Conservation (phyloP, 495 filamentous ascomycete species). For the Aspergillus diversus region DNA sequence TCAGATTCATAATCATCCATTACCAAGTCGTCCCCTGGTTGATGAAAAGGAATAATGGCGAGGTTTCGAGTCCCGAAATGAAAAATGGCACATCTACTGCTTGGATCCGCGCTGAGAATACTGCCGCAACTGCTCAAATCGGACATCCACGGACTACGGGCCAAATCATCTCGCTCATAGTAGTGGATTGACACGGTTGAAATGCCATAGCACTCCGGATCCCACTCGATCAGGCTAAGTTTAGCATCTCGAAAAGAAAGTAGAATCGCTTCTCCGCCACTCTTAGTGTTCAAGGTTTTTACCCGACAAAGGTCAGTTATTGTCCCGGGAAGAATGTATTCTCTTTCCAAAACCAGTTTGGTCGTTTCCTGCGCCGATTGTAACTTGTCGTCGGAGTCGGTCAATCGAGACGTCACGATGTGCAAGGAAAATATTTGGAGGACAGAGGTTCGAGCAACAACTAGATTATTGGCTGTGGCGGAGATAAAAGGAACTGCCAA, state of each 20-base stretch:
- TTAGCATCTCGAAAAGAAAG: slow-evolving; percentile 88
- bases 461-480: slow-evolving; percentile 75
- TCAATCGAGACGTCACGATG: slow-evolving; percentile 36
- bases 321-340: slow-evolving; percentile 80
- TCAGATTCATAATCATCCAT: slow-evolving; percentile 89
- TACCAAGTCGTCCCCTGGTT: slow-evolving; percentile 81
- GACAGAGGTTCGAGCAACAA: slow-evolving; percentile 86
- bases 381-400: slow-evolving; percentile 44
- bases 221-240: slow-evolving; percentile 92
- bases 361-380: slow-evolving; percentile 51
- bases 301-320: slow-evolving; percentile 80
- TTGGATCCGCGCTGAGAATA: slow-evolving; percentile 85
- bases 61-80: slow-evolving; percentile 89
- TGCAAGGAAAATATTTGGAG: slow-evolving; percentile 78
- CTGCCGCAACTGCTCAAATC: slow-evolving; percentile 70
- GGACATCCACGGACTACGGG: slow-evolving; percentile 72
- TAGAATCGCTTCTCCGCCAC: slow-evolving; percentile 84
- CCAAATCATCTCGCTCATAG: slow-evolving; percentile 91
- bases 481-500: slow-evolving; percentile 77
- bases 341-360: slow-evolving; percentile 83
- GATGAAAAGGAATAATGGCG: slow-evolving; percentile 91
- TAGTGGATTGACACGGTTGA: slow-evolving; percentile 94
- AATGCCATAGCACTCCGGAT: slow-evolving; percentile 74
- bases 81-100: slow-evolving; percentile 87
- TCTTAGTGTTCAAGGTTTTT: slow-evolving; percentile 66